These are phyloP conservation scores for Solanum hybrid DNA, from an alignment of 305 asterid species.

Conservation along the genomic window DNA sequence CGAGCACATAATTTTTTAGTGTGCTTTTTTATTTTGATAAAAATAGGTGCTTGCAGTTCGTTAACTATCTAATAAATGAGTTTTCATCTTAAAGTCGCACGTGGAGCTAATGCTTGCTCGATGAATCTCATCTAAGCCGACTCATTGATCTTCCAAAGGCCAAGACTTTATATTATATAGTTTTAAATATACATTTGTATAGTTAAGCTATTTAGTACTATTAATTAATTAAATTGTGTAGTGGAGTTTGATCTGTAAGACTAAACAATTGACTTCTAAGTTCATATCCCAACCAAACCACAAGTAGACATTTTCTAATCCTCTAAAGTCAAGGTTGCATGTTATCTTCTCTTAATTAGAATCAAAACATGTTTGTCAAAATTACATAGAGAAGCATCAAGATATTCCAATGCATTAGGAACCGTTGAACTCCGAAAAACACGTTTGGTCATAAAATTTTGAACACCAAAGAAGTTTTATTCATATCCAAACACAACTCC, in stretches of 20 bases:
- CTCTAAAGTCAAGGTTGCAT: background rate
- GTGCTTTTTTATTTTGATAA: background rate
- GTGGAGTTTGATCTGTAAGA: background rate
- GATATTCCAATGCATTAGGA: background rate
- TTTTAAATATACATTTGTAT: background rate
- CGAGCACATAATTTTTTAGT: background rate
- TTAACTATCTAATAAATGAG: background rate
- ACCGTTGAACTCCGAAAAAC: fast-evolving
- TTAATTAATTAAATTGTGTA: background rate
- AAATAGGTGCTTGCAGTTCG: no score
- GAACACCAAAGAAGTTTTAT: background rate
- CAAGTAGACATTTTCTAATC: background rate
- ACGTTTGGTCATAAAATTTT: background rate
- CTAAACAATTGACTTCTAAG: background rate
- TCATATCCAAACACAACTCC: background rate
- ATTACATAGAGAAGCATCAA: background rate
- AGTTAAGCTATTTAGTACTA: background rate
- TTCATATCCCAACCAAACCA: background rate
- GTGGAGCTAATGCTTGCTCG: background rate
- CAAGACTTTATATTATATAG: background rate
- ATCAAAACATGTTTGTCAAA: background rate
- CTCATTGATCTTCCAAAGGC: background rate
- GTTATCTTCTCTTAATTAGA: background rate
- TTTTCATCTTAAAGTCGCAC: background rate
- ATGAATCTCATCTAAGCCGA: background rate